Conservation (phyloP, 2,329 filamentous ascomycete genomes). For the Knoxdaviesia proteae region DNA sequence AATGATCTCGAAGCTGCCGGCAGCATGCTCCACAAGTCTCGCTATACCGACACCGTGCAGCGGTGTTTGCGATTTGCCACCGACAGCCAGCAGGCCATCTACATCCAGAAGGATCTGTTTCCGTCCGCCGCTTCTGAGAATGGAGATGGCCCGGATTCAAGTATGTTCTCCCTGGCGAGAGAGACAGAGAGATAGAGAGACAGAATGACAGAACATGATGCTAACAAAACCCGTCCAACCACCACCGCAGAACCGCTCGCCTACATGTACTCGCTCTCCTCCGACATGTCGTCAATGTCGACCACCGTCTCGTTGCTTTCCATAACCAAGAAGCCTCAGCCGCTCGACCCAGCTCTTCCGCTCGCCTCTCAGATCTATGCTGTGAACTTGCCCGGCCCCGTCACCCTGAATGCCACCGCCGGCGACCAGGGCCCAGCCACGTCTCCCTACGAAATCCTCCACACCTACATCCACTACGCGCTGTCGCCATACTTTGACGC, state of each 20-base stretch:
- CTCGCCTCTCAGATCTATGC: slow-evolving; percentile 80
- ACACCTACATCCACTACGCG: slow-evolving; percentile 78
- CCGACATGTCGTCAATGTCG: slow-evolving; percentile 59
- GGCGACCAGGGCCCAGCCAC: slow-evolving; percentile 50
- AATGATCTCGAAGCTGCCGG: slow-evolving; percentile 62
- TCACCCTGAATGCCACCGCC: slow-evolving; percentile 43
- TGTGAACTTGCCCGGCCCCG: slow-evolving; percentile 72
- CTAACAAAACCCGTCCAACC: background rate
- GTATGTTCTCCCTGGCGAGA: slow-evolving; percentile 11
- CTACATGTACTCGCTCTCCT: slow-evolving; percentile 62
- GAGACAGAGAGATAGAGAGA: too few species aligned
- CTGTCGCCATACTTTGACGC: slow-evolving; percentile 95
- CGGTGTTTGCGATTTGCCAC: slow-evolving; percentile 76
- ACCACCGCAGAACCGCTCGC: slow-evolving; percentile 18
- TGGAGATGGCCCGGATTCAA: slow-evolving; percentile 10
- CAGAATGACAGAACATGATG: too few species aligned
- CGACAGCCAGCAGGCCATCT: slow-evolving; percentile 72
- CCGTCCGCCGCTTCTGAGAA: slow-evolving; percentile 30
- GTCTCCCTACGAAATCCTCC: slow-evolving; percentile 80
- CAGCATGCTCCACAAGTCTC: slow-evolving; percentile 58
- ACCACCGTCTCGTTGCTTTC: slow-evolving; percentile 74
- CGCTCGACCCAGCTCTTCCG: slow-evolving; percentile 65
- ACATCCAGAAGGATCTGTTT: slow-evolving; percentile 67
- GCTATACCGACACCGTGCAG: slow-evolving; percentile 60
- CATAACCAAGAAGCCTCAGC: slow-evolving; percentile 72